These are phyloP conservation scores for Papiliotrema terrestris DNA, from an alignment of 1,284 basidiomycete genomes.

Conservation along the genomic window DNA sequence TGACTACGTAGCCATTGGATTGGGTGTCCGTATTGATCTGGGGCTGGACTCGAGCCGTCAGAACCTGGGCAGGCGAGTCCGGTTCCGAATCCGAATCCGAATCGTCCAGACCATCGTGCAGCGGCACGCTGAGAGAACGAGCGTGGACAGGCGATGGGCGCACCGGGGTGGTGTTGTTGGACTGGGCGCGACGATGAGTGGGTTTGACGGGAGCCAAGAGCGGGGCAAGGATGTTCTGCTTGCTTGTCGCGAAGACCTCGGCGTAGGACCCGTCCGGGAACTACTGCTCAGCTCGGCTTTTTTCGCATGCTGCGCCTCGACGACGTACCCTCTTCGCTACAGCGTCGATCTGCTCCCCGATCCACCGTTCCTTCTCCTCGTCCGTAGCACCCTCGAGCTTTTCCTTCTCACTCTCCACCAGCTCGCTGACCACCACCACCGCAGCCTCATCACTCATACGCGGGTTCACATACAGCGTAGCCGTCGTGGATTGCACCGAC, in stretches of 20 bases:
- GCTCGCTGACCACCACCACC: slow-evolving; percentile 37
- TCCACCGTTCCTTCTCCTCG: slow-evolving; percentile 8
- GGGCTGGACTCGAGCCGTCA: neutral
- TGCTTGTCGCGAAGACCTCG: slow-evolving; percentile 28
- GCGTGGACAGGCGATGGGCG: neutral
- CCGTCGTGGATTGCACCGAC: slow-evolving; percentile 43
- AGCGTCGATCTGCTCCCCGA: slow-evolving; percentile 19
- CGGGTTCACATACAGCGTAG: slow-evolving; percentile 46
- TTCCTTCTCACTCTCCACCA: slow-evolving; percentile 43
- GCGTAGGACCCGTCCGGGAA: slow-evolving; percentile 46
- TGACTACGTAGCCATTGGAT: neutral
- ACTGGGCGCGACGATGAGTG: neutral
- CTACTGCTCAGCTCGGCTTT: slow-evolving; percentile 19
- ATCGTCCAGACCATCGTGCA: neutral
- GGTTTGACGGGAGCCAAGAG: neutral
- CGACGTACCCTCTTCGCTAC: slow-evolving; percentile 38
- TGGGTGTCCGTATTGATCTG: no score
- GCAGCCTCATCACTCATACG: slow-evolving; percentile 36
- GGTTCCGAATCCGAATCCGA: neutral
- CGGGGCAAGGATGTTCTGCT: slow-evolving; percentile 12
- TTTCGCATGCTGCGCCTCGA: neutral
- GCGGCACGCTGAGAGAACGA: neutral
- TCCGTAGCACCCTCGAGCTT: slow-evolving; percentile 9
- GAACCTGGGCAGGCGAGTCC: neutral
- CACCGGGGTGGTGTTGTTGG: neutral